phyloP scores from a whole-genome alignment of 768 basidiomycete species.

The Boletus patriciae region DNA sequence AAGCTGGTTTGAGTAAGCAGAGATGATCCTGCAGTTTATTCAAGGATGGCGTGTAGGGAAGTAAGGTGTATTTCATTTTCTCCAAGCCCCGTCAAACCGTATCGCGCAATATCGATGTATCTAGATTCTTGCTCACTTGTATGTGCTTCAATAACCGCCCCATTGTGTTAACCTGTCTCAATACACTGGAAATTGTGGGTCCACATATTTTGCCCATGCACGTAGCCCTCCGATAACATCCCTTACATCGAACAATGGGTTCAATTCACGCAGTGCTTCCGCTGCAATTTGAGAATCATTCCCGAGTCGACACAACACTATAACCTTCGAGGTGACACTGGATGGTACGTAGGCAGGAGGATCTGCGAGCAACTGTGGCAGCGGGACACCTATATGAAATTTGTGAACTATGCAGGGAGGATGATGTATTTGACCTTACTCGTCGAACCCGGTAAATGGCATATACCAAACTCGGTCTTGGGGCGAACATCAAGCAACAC shows the following conservation, averaged over 20 bases:
- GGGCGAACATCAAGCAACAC: slow-evolving; percentile 79
- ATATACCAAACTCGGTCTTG: slow-evolving; percentile 80
- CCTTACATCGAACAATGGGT: slow-evolving; percentile 40
- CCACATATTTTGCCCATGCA: slow-evolving; percentile 77
- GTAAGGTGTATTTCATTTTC: slow-evolving; percentile 40
- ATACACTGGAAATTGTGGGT: slow-evolving; percentile 79
- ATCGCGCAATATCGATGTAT: slow-evolving; percentile 6
- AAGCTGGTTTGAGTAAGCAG: slow-evolving; percentile 58
- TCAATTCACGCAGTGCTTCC: slow-evolving; percentile 36
- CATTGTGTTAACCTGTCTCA: slow-evolving; percentile 34
- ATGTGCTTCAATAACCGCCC: neutral
- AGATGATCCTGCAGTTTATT: neutral
- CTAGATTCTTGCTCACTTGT: slow-evolving; percentile 4
- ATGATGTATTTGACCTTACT: slow-evolving; percentile 49
- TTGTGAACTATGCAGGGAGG: neutral
- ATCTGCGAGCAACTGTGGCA: slow-evolving; percentile 59
- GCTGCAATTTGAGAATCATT: slow-evolving; percentile 94
- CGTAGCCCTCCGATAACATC: slow-evolving; percentile 82
- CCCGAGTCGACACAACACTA: slow-evolving; percentile 81
- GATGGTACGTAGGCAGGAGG: slow-evolving; percentile 48
- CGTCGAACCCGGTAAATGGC: slow-evolving; percentile 67
- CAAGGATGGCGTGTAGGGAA: slow-evolving; percentile 20
- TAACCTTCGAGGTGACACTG: slow-evolving; percentile 31
- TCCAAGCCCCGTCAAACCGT: neutral
- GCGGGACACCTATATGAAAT: slow-evolving; percentile 64